Percentiles rank a stretch among this genome's conserved stretches.
phyloP scores from a whole-genome alignment of 371 early-diverging fungal genomes.

The Mucor saturninus region DNA sequence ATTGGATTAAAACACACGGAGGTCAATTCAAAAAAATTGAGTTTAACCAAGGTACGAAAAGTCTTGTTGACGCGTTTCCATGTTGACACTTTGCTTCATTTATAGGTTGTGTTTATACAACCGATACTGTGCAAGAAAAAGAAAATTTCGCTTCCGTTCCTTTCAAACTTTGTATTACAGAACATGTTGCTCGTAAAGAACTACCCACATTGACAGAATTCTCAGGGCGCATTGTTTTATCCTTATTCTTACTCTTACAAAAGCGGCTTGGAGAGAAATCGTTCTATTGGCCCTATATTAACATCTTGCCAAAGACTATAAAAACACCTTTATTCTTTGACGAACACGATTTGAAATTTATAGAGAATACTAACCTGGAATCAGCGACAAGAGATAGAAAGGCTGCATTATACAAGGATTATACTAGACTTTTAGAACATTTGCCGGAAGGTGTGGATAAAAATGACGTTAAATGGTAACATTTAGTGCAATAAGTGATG shows the following conservation, averaged over 20 bases:
- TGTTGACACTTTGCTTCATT: not conserved
- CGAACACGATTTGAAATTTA: conserved; percentile 48
- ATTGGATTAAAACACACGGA: conserved; percentile 50
- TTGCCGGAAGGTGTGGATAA: conserved; percentile 31
- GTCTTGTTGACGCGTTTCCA: not conserved
- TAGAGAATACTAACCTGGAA: conserved; percentile 58
- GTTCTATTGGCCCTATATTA: conserved; percentile 58
- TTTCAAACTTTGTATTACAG: conserved; percentile 51
- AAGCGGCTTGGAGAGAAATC: conserved; percentile 37
- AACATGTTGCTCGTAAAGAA: conserved; percentile 44
- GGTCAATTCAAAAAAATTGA: conserved; percentile 46
- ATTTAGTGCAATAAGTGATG: conserved; percentile 6
- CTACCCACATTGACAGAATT: conserved; percentile 34
- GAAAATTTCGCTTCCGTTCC: conserved; percentile 48
- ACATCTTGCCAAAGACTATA: conserved; percentile 51
- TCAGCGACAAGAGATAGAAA: conserved; percentile 47
- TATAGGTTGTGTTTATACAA: conserved; percentile 49
- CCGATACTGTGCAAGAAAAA: conserved; percentile 28
- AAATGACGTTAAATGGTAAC: conserved; percentile 44
- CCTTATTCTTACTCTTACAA: conserved; percentile 48
- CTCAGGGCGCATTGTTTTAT: conserved; percentile 44
- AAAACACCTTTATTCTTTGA: conserved; percentile 49
- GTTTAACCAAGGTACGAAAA: conserved; percentile 39
- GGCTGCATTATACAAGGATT: conserved; percentile 34
- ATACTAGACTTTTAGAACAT: conserved; percentile 29